Percentiles rank a stretch among this genome's conserved stretches.
phyloP scores from a whole-genome alignment of 257 asterid species.

The Linaria vulgaris region DNA sequence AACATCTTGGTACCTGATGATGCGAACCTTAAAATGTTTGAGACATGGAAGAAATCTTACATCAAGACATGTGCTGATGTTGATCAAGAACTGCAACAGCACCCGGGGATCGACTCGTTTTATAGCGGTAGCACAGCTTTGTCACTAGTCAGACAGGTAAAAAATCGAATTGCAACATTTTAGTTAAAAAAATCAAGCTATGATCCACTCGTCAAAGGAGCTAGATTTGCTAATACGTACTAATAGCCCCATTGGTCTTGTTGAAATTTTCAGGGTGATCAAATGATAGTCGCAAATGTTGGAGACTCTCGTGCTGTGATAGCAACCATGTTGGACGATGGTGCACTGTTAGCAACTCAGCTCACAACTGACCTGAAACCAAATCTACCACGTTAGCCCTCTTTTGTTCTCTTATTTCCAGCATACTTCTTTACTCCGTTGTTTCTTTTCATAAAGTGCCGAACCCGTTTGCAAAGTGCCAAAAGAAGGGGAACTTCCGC shows the following conservation, averaged over 20 bases:
- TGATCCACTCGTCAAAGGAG: too few species aligned
- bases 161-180: too few species aligned
- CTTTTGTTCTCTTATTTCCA: constrained; percentile 11
- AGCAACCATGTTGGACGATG: constrained; percentile 54
- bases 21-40: constrained; percentile 11
- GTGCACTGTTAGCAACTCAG: constrained; percentile 55
- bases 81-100: constrained; percentile 55
- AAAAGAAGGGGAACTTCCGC: too few species aligned
- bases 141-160: constrained; percentile 66
- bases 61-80: constrained; percentile 59
- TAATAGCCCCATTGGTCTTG: too few species aligned
- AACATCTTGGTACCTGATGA: constrained; percentile 29
- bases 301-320: constrained; percentile 84
- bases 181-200: too few species aligned
- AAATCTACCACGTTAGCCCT: constrained; percentile 58
- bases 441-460: neutral
- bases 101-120: constrained; percentile 54
- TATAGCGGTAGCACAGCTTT: constrained; percentile 74
- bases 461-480: too few species aligned
- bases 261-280: constrained; percentile 57
- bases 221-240: too few species aligned
- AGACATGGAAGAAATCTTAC: constrained; percentile 64
- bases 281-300: constrained; percentile 55
- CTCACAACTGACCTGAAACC: constrained; percentile 84
- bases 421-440: neutral